Conservation (phyloP, 371 early-diverging fungal genomes). For the Fennellomyces sp. region DNA sequence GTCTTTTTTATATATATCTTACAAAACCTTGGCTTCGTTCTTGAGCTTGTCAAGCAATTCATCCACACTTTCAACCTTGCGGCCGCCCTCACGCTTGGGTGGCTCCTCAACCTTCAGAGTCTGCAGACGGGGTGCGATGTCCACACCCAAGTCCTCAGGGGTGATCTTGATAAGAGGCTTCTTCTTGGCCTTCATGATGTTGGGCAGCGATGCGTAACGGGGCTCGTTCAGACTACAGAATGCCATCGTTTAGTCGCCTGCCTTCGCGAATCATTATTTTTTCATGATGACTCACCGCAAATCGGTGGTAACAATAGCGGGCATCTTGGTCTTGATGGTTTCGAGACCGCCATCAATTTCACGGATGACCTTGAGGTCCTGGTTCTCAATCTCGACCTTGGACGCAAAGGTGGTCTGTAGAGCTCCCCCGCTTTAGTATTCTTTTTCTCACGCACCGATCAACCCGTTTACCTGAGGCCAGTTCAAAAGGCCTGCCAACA, state of each 20-base stretch:
- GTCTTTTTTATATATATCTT: constrained; percentile 18
- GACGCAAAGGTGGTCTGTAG: constrained; percentile 93
- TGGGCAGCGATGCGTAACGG: constrained; percentile 92
- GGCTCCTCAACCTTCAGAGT: constrained; percentile 93
- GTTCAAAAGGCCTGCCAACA: constrained; percentile 94
- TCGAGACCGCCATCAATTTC: constrained; percentile 99
- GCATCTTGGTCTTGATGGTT: constrained; percentile 82
- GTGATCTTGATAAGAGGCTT: constrained; percentile 89
- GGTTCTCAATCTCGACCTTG: constrained; percentile 83
- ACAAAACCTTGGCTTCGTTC: constrained; percentile 61
- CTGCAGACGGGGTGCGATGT: constrained; percentile 82
- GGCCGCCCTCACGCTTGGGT: constrained; percentile 92
- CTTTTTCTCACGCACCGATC: background rate
- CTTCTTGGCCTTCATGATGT: constrained; percentile 99
- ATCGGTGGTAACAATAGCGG: constrained; percentile 96
- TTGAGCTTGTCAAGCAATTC: constrained; percentile 90
- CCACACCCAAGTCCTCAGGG: constrained; percentile 84
- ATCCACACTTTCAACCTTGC: constrained; percentile 93
- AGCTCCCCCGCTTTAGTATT: background rate
- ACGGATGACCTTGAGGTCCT: constrained; percentile 82
- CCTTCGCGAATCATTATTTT: background rate
- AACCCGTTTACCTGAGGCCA: constrained; percentile 85
- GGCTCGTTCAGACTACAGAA: constrained; percentile 89
- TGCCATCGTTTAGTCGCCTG: background rate
- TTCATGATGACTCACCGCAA: constrained; percentile 67